Evolutionary conservation across 495 filamentous ascomycete genomes (phyloP), one percentile per base, ranked within the genome.

Genomic region (Thermochaetoides thermophila): DNA sequence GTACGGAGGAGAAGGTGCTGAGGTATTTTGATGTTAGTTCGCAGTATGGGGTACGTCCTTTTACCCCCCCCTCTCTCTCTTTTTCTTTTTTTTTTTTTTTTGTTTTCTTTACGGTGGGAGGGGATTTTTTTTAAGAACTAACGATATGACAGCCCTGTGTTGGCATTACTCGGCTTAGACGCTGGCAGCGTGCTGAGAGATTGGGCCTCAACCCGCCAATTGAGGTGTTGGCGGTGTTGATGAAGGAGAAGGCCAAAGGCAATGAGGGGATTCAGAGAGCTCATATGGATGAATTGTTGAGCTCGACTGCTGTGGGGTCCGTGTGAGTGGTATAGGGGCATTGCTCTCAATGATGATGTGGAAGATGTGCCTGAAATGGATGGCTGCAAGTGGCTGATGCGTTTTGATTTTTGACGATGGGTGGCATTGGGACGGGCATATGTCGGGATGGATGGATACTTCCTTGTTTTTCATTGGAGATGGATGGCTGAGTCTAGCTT

Each of bases 111-210:
- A n/a, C n/a, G n/a, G n/a, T n/a, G n/a, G n/a, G n/a, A n/a, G n/a
- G n/a, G n/a, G n/a, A n/a, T 31, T 27, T 21, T 14, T 21, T 15
- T 14, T 14, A 6, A n/a, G n/a, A n/a, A n/a, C n/a, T n/a, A n/a
- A n/a, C n/a, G n/a, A n/a, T n/a, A n/a, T n/a, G n/a, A n/a, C 35
- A 93, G 82, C 91, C 89, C 1, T 91, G 81, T 48, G 78, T 94
- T 33, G 91, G 91, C 1, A 84, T 91, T 16, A 56, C 73, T 8
- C 70, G 91, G 7, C 45, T 78, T 31, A 81, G 80, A 55, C 78
- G 91, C 0, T 99, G 91, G 91, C 72, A 79, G 45, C 69, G 91
- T 7, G 91, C 91, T 2, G 60, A 92, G 27, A 60, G 57, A 28
- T 56, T 99, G 28, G 77, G 78, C 1, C 57, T 99, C 30, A 68